phyloP scores from a whole-genome alignment of 192 early-diverging fungal species.

The Coemansia sp. region DNA sequence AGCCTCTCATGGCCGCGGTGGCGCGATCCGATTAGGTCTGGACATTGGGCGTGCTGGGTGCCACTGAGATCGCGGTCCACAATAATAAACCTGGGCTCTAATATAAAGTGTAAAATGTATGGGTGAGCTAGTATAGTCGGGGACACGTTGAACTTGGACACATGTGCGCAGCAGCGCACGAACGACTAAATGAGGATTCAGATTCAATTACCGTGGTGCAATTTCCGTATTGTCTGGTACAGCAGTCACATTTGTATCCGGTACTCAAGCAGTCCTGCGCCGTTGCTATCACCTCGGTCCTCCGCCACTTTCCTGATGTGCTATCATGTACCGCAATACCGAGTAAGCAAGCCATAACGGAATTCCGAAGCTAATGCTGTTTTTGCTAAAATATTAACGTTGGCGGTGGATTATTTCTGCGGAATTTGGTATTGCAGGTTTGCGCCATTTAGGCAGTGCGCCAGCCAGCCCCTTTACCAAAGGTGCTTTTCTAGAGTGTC shows the following conservation, averaged over 20 bases:
- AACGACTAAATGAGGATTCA: neutral
- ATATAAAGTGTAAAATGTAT: neutral
- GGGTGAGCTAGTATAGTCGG: neutral
- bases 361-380: neutral
- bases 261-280: neutral
- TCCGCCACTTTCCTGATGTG: neutral
- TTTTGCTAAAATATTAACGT: too few relatives aligned
- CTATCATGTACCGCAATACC: neutral
- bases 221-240: neutral
- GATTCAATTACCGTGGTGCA: neutral
- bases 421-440: too few relatives aligned
- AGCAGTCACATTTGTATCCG: neutral
- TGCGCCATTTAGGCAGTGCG: too few relatives aligned
- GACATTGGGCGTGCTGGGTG: neutral
- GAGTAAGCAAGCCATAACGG: neutral
- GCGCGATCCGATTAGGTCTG: neutral
- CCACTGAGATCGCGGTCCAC: too few relatives aligned
- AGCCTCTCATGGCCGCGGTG: neutral
- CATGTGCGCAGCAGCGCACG: neutral
- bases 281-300: neutral
- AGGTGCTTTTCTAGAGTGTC: neutral
- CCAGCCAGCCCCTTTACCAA: neutral
- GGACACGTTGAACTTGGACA: neutral
- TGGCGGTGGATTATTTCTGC: too few relatives aligned
- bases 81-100: neutral